A percentile compares a stretch with the other conserved stretches of the same genome.
Conservation (phyloP, 371 early-diverging fungal species). For the Mucor ambiguus region DNA sequence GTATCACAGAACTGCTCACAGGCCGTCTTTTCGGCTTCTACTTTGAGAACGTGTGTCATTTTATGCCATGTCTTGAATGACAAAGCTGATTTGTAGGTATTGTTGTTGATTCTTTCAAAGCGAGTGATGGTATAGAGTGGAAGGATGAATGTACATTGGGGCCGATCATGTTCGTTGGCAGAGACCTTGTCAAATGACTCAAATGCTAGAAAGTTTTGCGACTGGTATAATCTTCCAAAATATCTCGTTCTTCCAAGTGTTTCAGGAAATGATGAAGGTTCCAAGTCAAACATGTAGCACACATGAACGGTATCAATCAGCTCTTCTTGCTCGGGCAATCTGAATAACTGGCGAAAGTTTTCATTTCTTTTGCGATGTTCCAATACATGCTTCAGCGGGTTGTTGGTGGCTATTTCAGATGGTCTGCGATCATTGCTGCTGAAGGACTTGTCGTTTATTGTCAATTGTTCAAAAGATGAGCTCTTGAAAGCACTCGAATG, state of each 20-base stretch:
- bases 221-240: slow-evolving; percentile 76
- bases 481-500: slow-evolving; percentile 55
- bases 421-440: slow-evolving; percentile 54
- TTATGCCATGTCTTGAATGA: slow-evolving; percentile 66
- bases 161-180: slow-evolving; percentile 49
- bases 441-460: slow-evolving; percentile 9
- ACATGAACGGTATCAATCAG: slow-evolving; percentile 56
- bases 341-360: slow-evolving; percentile 68
- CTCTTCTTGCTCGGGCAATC: slow-evolving; percentile 60
- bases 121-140: slow-evolving; percentile 89
- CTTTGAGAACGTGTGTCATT: slow-evolving; percentile 49
- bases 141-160: slow-evolving; percentile 45
- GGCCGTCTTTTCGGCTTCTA: slow-evolving; percentile 35
- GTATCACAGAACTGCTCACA: slow-evolving; percentile 49
- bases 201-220: slow-evolving; percentile 85
- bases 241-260: slow-evolving; percentile 13
- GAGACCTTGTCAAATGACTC: slow-evolving; percentile 50
- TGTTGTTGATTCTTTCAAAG: slow-evolving; percentile 76
- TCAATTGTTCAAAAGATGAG: slow-evolving; percentile 23
- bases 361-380: slow-evolving; percentile 71
- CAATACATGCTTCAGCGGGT: slow-evolving; percentile 44
- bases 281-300: slow-evolving; percentile 46
- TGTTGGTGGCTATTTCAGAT: slow-evolving; percentile 16
- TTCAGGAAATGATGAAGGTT: slow-evolving; percentile 14
- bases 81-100: slow-evolving; percentile 44